These are phyloP conservation scores for Endogone sp. DNA, from an alignment of 192 early-diverging fungal species.

Conservation along the genomic window DNA sequence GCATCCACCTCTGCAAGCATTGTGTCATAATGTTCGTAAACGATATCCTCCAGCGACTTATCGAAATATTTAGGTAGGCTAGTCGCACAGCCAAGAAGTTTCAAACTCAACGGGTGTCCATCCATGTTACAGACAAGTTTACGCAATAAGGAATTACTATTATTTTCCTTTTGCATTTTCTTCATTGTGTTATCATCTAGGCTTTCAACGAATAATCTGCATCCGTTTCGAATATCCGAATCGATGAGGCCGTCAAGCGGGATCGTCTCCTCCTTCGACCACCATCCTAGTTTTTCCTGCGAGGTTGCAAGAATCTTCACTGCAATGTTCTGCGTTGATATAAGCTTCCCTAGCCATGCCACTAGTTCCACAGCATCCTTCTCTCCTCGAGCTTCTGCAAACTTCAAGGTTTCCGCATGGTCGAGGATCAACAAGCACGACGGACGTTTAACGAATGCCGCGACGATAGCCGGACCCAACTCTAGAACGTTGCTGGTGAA, in stretches of 20 bases:
- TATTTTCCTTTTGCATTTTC: too few relatives aligned
- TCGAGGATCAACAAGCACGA: not conserved
- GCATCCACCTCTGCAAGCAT: not conserved
- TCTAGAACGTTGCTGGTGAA: not conserved
- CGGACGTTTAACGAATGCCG: not conserved
- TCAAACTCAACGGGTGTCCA: not conserved
- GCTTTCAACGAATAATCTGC: not conserved
- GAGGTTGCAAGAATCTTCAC: not conserved
- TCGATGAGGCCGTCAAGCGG: not conserved
- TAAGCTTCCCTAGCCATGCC: not conserved
- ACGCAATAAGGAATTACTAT: not conserved
- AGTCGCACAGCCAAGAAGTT: not conserved
- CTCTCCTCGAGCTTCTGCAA: not conserved
- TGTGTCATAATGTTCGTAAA: not conserved
- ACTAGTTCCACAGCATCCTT: not conserved
- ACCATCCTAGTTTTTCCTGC: not conserved
- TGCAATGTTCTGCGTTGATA: too few relatives aligned
- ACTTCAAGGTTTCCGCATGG: not conserved
- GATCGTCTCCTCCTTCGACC: not conserved
- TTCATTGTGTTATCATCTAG: too few relatives aligned
- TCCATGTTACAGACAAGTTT: not conserved
- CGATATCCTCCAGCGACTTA: not conserved
- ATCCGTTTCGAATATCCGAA: not conserved
- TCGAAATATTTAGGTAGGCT: not conserved
- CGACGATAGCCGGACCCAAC: not conserved